Percentiles rank a stretch among this genome's conserved stretches.
phyloP scores from a whole-genome alignment of 108 stramenopile species.

The Cyclostephanos invisitatus region DNA sequence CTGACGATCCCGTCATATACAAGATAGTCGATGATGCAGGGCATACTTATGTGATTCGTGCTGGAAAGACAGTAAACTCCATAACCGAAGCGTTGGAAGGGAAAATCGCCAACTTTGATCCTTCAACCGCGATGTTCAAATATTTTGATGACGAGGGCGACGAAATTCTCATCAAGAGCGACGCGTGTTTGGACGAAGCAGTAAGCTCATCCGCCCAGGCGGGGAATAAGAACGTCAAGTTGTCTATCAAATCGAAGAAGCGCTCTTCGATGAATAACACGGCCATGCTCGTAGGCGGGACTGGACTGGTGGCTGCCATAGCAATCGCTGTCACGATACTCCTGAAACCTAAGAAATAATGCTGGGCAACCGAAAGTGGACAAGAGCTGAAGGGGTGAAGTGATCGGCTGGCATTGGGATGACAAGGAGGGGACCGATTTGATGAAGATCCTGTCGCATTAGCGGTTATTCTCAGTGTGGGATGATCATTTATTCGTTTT shows the following conservation, averaged over 20 bases:
- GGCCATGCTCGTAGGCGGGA: slow-evolving; percentile 29
- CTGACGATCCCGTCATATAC: slow-evolving; percentile 46
- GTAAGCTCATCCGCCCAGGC: slow-evolving; percentile 51
- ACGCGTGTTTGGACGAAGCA: slow-evolving; percentile 82
- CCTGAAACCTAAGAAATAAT: slow-evolving; percentile 37
- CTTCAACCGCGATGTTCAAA: slow-evolving; percentile 54
- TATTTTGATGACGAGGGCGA: slow-evolving; percentile 92
- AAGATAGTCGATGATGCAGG: slow-evolving; percentile 79
- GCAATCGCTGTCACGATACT: slow-evolving; percentile 26
- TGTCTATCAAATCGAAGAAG: slow-evolving; percentile 42
- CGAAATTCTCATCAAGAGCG: slow-evolving; percentile 74
- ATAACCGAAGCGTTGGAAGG: slow-evolving; percentile 52
- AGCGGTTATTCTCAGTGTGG: neutral
- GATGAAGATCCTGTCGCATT: no score
- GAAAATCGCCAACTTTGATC: slow-evolving; percentile 53
- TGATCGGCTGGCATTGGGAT: neutral
- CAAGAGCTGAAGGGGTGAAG: neutral
- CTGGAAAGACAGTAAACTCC: slow-evolving; percentile 54
- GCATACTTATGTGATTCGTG: slow-evolving; percentile 73
- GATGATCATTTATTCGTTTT: no score
- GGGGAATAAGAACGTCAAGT: slow-evolving; percentile 67
- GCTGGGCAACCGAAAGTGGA: neutral
- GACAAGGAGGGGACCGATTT: no score
- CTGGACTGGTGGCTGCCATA: slow-evolving; percentile 28
- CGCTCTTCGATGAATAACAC: slow-evolving; percentile 17